Base-by-base conservation (phyloP, 495 filamentous ascomycete genomes). In the Annulohypoxylon maeteangense region DNA sequence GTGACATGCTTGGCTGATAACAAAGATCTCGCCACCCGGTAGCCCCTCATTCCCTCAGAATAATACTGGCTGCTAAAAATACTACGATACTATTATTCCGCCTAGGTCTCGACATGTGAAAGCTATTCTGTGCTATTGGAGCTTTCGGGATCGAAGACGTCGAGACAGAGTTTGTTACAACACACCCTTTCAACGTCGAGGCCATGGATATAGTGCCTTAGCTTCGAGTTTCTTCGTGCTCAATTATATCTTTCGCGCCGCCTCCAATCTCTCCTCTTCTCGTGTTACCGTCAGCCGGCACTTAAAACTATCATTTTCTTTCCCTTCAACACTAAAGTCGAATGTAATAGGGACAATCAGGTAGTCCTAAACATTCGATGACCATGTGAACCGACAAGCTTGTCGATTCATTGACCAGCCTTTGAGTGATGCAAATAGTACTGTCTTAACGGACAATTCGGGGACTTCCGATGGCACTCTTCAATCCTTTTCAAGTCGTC, bases 401-500 rank as follows among this genome's bases (percentile, higher is more conserved):
- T 48, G n/a, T 36, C 32, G 18, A 59, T 40, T 61, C n/a, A 36
- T 23, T 36, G 55, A 65, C 54, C 20, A 53, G 34, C 23, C 32
- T 7, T 57, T 8, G 20, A 66, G 64, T 45, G 16, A 64, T 44
- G 36, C 65, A 44, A 63, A 34, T 12, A 64, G 32, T 34, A 10
- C 12, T 22, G 44, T 34, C 3, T 23, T 59, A 20, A 63, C 50
- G 44, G 44, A 34, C 18, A 38, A 4, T 11, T 51, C 36, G 16
- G 16, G 16, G 32, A 53, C 29, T 36, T 34, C 22, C 62, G n/a
- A 84, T 90, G 84, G 76, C 80, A 25, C 62, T 82, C 58, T 75
- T 82, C 65, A 85, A 76, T 45, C 80, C 84, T 25, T 74, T 85
- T 29, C 83, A 87, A 63, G 71, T 89, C 25, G 61, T 92, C 12